Evolutionary conservation across 495 filamentous ascomycete species (phyloP).

Genomic region (Ascobolus immersus): DNA sequence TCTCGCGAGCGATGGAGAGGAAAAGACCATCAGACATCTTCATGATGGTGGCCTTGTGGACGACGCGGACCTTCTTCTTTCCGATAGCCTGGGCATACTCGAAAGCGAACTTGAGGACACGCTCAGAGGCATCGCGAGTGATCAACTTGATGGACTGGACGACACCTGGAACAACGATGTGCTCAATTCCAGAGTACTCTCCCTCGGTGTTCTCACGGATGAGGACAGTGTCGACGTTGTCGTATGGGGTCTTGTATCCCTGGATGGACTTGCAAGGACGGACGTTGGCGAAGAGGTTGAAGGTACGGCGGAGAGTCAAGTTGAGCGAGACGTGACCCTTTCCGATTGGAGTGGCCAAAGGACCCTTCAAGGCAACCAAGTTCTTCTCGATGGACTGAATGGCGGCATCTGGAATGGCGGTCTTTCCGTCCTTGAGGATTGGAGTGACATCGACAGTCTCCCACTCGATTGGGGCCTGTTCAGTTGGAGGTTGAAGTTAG

Average conservation of each 20-base stretch:
- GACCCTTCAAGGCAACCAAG: conserved; percentile 90
- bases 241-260: conserved; percentile 96
- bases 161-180: conserved; percentile 91
- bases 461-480: conserved; percentile 77
- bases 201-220: conserved; percentile 99
- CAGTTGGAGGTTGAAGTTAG: conserved; percentile 6
- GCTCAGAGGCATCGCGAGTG: conserved; percentile 74
- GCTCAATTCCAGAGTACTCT: conserved; percentile 98
- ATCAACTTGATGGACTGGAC: conserved; percentile 99
- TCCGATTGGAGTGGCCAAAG: conserved; percentile 85
- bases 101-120: conserved; percentile 88
- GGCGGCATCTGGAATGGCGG: conserved; percentile 67
- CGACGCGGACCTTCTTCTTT: conserved; percentile 81
- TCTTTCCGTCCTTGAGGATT: conserved; percentile 73
- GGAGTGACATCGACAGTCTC: conserved; percentile 91
- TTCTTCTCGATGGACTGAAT: conserved; percentile 78
- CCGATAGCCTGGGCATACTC: conserved; percentile 81
- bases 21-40: conserved; percentile 99
- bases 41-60: conserved; percentile 99
- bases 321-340: conserved; percentile 99
- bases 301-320: conserved; percentile 88
- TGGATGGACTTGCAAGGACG: conserved; percentile 88
- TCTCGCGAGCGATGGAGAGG: conserved; percentile 53
- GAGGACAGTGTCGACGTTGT: conserved; percentile 86
- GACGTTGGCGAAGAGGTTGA: conserved; percentile 98